A percentile compares a stretch with the other conserved stretches of the same genome.
These are phyloP conservation scores for Xylaria digitata DNA, from an alignment of 2,329 filamentous ascomycete species.

Conservation along the genomic window DNA sequence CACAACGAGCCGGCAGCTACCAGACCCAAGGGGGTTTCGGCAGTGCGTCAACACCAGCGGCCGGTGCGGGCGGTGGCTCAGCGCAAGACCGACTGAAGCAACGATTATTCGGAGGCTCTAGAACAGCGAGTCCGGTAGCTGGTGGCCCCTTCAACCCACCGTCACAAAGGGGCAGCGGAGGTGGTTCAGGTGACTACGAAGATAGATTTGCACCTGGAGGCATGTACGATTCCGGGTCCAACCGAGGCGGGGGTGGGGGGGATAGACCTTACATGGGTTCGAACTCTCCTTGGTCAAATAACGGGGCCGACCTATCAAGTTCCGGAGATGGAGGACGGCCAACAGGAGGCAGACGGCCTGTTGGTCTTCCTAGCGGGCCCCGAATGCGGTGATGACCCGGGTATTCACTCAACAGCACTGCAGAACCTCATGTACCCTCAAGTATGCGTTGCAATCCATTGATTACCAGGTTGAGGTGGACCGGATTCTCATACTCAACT, in stretches of 20 bases:
- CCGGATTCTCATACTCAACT: slow-evolving; percentile 9
- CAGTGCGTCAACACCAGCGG: slow-evolving; percentile 51
- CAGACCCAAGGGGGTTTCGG: slow-evolving; percentile 62
- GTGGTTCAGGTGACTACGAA: slow-evolving; percentile 56
- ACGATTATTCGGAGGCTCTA: slow-evolving; percentile 75
- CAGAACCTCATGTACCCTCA: background rate
- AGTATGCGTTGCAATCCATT: background rate
- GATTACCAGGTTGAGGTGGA: background rate
- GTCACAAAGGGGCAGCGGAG: slow-evolving; percentile 47
- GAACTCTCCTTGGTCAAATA: slow-evolving; percentile 61
- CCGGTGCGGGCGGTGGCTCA: slow-evolving; percentile 59
- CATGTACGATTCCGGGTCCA: slow-evolving; percentile 54
- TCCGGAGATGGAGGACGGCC: slow-evolving; percentile 54
- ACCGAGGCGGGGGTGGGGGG: slow-evolving; percentile 31
- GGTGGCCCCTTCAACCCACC: slow-evolving; percentile 63
- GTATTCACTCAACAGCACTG: background rate
- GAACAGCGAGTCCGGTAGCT: slow-evolving; percentile 66
- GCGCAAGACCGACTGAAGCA: slow-evolving; percentile 88
- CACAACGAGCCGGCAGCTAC: slow-evolving; percentile 79
- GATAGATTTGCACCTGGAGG: slow-evolving; percentile 60
- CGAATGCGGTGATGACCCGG: slow-evolving; percentile 55
- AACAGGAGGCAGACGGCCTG: slow-evolving; percentile 52
- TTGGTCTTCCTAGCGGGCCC: slow-evolving; percentile 53
- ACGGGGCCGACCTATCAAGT: slow-evolving; percentile 55
- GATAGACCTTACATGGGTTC: slow-evolving; percentile 58